phyloP scores from a whole-genome alignment of 163 green algal genomes.

The Scenedesmus sp. region DNA sequence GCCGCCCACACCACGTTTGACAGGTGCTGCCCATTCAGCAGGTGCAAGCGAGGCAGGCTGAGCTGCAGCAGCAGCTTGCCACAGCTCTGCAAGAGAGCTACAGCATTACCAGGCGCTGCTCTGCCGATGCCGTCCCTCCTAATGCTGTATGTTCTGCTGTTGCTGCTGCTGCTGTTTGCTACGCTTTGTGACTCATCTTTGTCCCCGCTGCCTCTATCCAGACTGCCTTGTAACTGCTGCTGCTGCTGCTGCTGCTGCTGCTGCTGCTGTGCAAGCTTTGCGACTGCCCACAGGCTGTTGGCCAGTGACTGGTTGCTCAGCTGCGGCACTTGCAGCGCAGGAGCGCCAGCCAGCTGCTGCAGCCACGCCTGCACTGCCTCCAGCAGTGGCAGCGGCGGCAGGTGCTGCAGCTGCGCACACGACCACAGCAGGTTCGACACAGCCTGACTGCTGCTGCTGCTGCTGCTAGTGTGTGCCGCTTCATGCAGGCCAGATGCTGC shows the following conservation, averaged over 20 bases:
- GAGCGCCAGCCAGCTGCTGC: not conserved
- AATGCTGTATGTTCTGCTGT: conserved; percentile 26
- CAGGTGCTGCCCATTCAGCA: conserved; percentile 10
- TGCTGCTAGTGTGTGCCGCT: conserved; percentile 7
- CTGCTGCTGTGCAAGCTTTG: not conserved
- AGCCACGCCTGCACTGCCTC: not conserved
- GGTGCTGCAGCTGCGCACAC: conserved; percentile 40
- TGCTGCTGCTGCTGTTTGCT: not conserved
- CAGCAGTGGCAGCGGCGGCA: not conserved
- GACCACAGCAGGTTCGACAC: conserved; percentile 49
- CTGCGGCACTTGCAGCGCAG: not conserved
- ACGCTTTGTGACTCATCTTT: not conserved
- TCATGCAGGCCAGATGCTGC: not conserved
- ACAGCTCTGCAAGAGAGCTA: not conserved
- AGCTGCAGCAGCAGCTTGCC: not conserved
- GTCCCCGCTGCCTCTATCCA: not conserved
- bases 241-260: conserved; percentile 26
- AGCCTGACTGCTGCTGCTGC: conserved; percentile 22
- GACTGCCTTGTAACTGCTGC: not conserved
- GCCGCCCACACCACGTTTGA: conserved; percentile 30
- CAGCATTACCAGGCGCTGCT: not conserved
- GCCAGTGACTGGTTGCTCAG: conserved; percentile 31
- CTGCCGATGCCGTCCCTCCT: not conserved
- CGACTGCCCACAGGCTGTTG: conserved; percentile 44
- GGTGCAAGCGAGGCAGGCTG: not conserved